Percentiles rank a stretch among this genome's conserved stretches.
These are phyloP conservation scores for Polytrichum commune DNA, from an alignment of 225 moss, liverwort and hornwort genomes.

Conservation along the genomic window DNA sequence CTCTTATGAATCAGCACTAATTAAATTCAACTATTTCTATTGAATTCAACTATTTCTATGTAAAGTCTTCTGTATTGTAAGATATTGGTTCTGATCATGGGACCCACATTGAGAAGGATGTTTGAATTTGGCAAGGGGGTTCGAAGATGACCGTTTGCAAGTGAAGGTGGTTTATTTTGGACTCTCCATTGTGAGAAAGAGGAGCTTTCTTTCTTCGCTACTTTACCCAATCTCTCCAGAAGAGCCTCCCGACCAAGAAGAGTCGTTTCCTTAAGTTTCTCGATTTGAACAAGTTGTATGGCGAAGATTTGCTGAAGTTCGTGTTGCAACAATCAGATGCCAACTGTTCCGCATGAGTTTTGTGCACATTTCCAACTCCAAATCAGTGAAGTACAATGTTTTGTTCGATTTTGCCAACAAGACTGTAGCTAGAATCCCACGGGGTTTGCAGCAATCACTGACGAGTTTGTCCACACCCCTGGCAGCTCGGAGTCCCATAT, in stretches of 20 bases:
- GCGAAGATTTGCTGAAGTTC: neutral
- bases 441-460: neutral
- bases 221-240: neutral
- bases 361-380: conserved; percentile 1
- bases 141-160: neutral
- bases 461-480: neutral
- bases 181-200: neutral
- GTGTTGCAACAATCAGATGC: neutral
- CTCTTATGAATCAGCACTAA: no score
- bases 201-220: neutral
- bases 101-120: no score
- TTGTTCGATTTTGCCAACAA: neutral
- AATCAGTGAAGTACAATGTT: neutral
- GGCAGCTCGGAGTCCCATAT: neutral
- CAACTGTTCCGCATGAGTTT: neutral
- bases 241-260: neutral
- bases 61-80: no score
- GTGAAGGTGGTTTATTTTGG: conserved; percentile 1
- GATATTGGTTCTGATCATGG: no score
- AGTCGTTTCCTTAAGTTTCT: neutral
- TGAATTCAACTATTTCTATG: no score
- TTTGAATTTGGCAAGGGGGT: neutral
- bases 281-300: neutral
- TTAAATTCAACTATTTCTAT: no score
- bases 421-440: neutral